Evolutionary conservation across 2,329 filamentous ascomycete species (phyloP), one percentile per base, ranked within the genome.

Genomic region (Fusarium goolgardi): DNA sequence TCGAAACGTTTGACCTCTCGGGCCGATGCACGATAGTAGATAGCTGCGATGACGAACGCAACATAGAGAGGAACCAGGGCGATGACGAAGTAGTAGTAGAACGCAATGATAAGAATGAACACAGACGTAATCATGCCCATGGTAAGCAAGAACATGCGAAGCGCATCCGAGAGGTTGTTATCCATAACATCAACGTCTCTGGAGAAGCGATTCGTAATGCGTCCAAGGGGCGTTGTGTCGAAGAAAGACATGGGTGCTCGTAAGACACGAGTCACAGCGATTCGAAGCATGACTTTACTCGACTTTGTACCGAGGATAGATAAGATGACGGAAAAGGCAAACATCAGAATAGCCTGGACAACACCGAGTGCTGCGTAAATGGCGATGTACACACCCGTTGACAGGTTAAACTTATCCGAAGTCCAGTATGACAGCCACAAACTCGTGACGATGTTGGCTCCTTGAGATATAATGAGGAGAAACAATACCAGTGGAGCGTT

Each of bases 181-280:
- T 98, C 96, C 93, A 98, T 96, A 58, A 96, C 93, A 75, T 97
- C 93, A 40, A 98, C 92, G 75, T 99, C 96, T 71, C 95, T 91
- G 32, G 93, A 96, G 80, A 98, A 98, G 18, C 96, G 92, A 78
- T 98, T 98, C 23, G 94, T 97, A 77, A 98, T 97, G 37, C 95
- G 91, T 21, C 96, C 96, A 2, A 98, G 85, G 0, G 96, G 96
- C 1, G 96, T 98, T 0, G 96, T 98, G 74, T 99, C 96, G 80
- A 98, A 98, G 81, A 98, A 98, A 6, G 92, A 91, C 93, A 90
- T 90, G n/a, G 88, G 88, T 4, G 88, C 88, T 27, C 88, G 83
- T n/a, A 90, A 80, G 1, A 96, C 93, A 18, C 92, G 86, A 11
- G 85, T 88, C 73, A 98, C 92, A 9, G 96, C 95, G 35, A 88